Percentiles rank a stretch among this genome's conserved stretches.
These are phyloP conservation scores for Colletotrichum musicola DNA, from an alignment of 2,329 filamentous ascomycete species.

Conservation along the genomic window DNA sequence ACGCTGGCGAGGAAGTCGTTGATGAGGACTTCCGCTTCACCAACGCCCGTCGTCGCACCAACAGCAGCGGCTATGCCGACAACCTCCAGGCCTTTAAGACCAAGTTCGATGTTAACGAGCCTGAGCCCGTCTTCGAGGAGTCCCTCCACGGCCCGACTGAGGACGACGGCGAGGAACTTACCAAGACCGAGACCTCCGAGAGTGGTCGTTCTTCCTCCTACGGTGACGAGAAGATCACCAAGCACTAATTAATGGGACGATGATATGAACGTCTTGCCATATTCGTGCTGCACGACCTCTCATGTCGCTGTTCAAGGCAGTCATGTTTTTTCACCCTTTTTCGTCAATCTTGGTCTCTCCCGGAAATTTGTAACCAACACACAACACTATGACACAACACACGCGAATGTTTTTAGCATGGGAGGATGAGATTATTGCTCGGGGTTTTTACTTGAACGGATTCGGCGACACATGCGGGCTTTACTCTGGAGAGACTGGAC, in stretches of 20 bases:
- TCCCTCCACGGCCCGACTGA: constrained; percentile 76
- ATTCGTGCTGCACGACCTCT: constrained; percentile 20
- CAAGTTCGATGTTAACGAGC: constrained; percentile 93
- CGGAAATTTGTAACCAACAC: constrained; percentile 5
- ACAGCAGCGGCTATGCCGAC: constrained; percentile 82
- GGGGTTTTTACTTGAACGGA: constrained; percentile 15
- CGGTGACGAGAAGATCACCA: constrained; percentile 61
- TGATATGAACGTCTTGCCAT: neutral
- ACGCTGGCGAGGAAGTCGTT: constrained; percentile 83
- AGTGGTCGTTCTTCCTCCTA: constrained; percentile 67
- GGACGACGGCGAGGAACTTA: constrained; percentile 65
- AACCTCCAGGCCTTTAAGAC: constrained; percentile 87
- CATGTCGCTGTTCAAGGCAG: constrained; percentile 26
- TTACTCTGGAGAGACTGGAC: constrained; percentile 26
- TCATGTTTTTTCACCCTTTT: constrained; percentile 16
- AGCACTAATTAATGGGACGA: constrained; percentile 28
- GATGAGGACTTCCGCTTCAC: constrained; percentile 86
- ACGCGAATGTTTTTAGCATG: constrained; percentile 8
- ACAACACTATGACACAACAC: constrained; percentile 16
- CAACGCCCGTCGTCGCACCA: constrained; percentile 92
- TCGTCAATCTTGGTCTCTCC: constrained; percentile 1
- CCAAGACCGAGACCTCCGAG: constrained; percentile 71
- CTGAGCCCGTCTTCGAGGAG: constrained; percentile 94
- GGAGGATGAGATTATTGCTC: constrained; percentile 3
- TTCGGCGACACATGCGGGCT: constrained; percentile 24